Percentiles rank a stretch among this genome's conserved stretches.
These are phyloP conservation scores for Sanghuangporus baumii DNA, from an alignment of 1,284 basidiomycete species.

Conservation along the genomic window DNA sequence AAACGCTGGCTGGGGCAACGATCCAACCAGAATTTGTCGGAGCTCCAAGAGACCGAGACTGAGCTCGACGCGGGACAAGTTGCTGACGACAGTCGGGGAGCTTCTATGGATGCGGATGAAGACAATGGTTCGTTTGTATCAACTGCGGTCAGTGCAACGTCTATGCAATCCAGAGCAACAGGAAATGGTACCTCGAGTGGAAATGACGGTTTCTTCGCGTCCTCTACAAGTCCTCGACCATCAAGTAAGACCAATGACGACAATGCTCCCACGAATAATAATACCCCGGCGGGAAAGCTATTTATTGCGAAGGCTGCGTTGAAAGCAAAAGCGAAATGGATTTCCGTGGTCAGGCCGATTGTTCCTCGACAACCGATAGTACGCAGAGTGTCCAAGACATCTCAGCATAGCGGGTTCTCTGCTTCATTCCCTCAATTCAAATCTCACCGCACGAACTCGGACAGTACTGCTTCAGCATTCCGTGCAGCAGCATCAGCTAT, in stretches of 20 bases:
- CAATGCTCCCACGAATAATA: conserved; percentile 4
- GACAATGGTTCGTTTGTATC: conserved; percentile 14
- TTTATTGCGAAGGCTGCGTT: conserved; percentile 41
- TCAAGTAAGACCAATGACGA: conserved; percentile 3
- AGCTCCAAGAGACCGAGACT: conserved; percentile 12
- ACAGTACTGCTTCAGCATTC: neutral
- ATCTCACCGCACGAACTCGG: neutral
- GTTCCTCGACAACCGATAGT: neutral
- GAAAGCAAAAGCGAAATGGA: conserved; percentile 57
- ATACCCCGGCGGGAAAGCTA: conserved; percentile 32
- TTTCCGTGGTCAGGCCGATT: conserved; percentile 39
- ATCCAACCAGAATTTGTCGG: conserved; percentile 16
- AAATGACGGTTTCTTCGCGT: conserved; percentile 14
- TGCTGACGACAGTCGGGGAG: neutral
- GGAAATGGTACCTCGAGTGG: conserved; percentile 4
- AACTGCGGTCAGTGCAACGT: conserved; percentile 6
- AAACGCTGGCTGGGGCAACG: conserved; percentile 41
- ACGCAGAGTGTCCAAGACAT: neutral
- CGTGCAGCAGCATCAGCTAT: conserved; percentile 10
- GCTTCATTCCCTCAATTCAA: conserved; percentile 8
- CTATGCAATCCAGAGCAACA: neutral
- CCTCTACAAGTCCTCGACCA: conserved; percentile 23
- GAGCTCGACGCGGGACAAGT: neutral
- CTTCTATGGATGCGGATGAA: conserved; percentile 10
- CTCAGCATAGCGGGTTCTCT: neutral